These are phyloP conservation scores for Clohesyomyces aquaticus DNA, from an alignment of 495 filamentous ascomycete species.

Conservation along the genomic window DNA sequence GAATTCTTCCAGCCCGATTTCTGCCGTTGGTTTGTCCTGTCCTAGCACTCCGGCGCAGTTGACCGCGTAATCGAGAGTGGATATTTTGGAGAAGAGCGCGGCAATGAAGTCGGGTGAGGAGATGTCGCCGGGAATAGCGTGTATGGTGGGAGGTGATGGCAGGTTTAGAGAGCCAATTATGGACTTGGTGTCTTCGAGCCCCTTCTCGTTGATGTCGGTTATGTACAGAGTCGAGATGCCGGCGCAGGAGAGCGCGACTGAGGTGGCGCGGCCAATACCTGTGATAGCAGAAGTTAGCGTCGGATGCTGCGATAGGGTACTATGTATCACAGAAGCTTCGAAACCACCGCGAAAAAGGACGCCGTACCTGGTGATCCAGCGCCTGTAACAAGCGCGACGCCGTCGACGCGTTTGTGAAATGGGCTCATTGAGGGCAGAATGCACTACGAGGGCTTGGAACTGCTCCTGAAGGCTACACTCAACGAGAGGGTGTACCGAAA, in stretches of 20 bases:
- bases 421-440: background rate
- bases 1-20: constrained; percentile 48
- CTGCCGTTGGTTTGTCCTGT: constrained; percentile 37
- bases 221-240: constrained; percentile 45
- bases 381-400: constrained; percentile 47
- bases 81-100: constrained; percentile 33
- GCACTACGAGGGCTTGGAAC: constrained; percentile 4
- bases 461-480: background rate
- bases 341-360: background rate
- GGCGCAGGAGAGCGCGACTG: constrained; percentile 43
- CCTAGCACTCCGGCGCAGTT: constrained; percentile 43
- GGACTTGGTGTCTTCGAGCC: constrained; percentile 29
- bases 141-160: constrained; percentile 36
- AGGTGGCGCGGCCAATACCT: constrained; percentile 48
- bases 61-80: constrained; percentile 38
- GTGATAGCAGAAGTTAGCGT: background rate
- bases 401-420: constrained; percentile 35
- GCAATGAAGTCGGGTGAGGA: constrained; percentile 40
- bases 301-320: background rate
- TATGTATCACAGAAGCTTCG: background rate
- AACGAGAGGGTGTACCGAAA: background rate
- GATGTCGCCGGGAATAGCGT: constrained; percentile 37
- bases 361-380: constrained; percentile 47
- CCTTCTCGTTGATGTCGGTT: constrained; percentile 40
- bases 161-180: constrained; percentile 22